These are phyloP conservation scores for Suillus subaureus DNA, from an alignment of 768 basidiomycete species.

Conservation along the genomic window DNA sequence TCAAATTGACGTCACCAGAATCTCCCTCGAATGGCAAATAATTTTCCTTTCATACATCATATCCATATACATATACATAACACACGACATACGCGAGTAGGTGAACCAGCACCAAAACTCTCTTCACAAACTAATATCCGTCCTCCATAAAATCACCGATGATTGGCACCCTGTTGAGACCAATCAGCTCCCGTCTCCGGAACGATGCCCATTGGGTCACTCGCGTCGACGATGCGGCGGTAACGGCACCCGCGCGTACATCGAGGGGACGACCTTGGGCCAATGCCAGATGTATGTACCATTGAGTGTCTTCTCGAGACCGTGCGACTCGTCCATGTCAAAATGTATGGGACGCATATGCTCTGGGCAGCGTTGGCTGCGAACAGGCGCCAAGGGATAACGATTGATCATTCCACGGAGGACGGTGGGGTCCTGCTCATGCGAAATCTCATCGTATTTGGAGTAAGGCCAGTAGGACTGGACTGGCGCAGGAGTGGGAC, in stretches of 20 bases:
- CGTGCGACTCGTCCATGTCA: conserved; percentile 8
- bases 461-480: neutral
- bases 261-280: conserved; percentile 15
- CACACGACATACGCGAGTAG: too few species aligned
- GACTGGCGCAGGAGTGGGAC: neutral
- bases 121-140: neutral
- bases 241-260: conserved; percentile 10
- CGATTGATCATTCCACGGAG: conserved; percentile 4
- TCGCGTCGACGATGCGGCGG: conserved; percentile 8
- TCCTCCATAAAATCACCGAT: neutral
- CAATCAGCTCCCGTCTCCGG: conserved; percentile 13
- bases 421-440: neutral
- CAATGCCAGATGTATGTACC: conserved; percentile 4
- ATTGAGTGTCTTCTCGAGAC: neutral
- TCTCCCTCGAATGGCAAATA: too few species aligned
- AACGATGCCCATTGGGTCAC: conserved; percentile 9
- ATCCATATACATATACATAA: too few species aligned
- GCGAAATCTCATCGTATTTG: neutral
- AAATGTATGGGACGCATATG: conserved; percentile 12
- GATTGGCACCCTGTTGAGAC: neutral
- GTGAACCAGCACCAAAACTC: neutral
- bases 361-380: neutral
- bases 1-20: too few species aligned
- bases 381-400: conserved; percentile 4
- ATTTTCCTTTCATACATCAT: too few species aligned